Evolutionary conservation across 331 rosid species (phyloP), one percentile per base, ranked within the genome.

Genomic region (Pyracantha coccinea): DNA sequence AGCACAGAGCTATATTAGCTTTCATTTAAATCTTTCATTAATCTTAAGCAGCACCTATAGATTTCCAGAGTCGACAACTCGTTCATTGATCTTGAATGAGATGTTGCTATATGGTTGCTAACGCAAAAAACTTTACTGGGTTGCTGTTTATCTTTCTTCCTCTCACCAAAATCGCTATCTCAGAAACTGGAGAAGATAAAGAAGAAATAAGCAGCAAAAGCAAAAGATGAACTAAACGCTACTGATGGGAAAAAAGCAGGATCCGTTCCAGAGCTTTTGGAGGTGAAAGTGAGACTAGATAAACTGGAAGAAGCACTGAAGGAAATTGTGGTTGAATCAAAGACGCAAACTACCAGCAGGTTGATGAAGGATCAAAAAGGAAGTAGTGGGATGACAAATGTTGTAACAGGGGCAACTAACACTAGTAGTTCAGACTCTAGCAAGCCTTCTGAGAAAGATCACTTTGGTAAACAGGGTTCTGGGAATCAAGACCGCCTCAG

Each of bases 241-340:
- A 55, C 79, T 0, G 79, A 81, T 81, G 89, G 80, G 72, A 79
- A 78, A 45, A 84, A 80, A 75, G 78, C 66, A 31, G 80, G 70
- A 33, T 53, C 68, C 44, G 78, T 41, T 78, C 72, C 88, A 7
- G 84, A 80, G 77, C 77, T 90, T 69, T 75, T 76, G 83, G 87
- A 90, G 85, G 90, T 93, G 77, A 90, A 80, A 79, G 85, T 20
- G 55, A 90, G 98, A 80, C 89, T 90, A 64, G 88, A 86, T 25
- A 88, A 91, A 76, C 97, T 94, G 27, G 97, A 94, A 82, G 95
- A 87, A 76, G 71, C 87, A 31, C 62, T 91, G 71, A 90, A 88
- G 73, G 97, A 82, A 86, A 92, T 94, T 75, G 89, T 69, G 35
- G 92, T 75, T 62, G 90, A 79, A 81, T 77, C 89, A 28, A 86